These are phyloP conservation scores for Penicillium sp. DNA, from an alignment of 2,329 filamentous ascomycete genomes.

Conservation along the genomic window DNA sequence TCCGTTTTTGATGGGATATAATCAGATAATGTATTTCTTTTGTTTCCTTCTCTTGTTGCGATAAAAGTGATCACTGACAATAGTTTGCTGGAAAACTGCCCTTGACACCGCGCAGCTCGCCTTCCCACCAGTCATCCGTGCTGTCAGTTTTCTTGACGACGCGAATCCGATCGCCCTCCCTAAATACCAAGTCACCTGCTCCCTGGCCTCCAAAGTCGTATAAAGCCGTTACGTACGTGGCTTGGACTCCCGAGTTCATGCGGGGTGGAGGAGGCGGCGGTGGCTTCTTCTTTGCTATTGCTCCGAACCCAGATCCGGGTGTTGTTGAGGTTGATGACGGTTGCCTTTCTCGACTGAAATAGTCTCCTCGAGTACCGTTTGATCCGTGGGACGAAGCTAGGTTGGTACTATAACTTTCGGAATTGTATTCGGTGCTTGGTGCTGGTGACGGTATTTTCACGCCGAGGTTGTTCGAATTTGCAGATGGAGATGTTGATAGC, in stretches of 20 bases:
- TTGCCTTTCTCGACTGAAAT: conserved; percentile 41
- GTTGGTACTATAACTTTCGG: conserved; percentile 18
- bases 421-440: conserved; percentile 19
- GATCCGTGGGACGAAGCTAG: conserved; percentile 28
- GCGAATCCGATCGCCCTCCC: conserved; percentile 71
- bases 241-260: conserved; percentile 51
- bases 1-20: background rate
- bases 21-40: background rate
- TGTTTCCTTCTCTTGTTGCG: background rate
- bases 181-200: conserved; percentile 67
- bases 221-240: conserved; percentile 63
- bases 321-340: conserved; percentile 30
- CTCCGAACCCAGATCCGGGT: conserved; percentile 26
- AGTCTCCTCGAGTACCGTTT: conserved; percentile 43
- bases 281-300: conserved; percentile 64
- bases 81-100: conserved; percentile 85
- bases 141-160: conserved; percentile 75
- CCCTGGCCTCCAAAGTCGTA: conserved; percentile 71
- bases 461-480: conserved; percentile 24
- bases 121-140: conserved; percentile 85
- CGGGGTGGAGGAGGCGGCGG: conserved; percentile 72
- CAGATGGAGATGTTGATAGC: conserved; percentile 23
- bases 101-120: conserved; percentile 63
- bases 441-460: conserved; percentile 20
- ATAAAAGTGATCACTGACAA: conserved; percentile 44